phyloP scores from a whole-genome alignment of 805 yeast genomes.

The Lipomyces yamadae region DNA sequence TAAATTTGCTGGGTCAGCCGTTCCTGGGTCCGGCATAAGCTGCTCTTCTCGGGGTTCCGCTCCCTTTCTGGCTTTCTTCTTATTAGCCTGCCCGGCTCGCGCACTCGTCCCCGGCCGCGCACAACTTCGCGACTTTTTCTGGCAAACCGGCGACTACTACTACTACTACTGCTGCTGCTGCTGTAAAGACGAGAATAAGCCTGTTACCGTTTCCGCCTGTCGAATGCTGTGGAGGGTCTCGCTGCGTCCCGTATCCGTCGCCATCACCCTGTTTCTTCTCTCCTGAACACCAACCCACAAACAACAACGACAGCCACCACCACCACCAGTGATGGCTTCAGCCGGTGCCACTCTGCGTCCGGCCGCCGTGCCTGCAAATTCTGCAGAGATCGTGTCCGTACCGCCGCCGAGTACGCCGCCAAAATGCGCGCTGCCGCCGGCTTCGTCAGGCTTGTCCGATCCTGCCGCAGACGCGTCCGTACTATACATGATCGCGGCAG shows the following conservation, averaged over 20 bases:
- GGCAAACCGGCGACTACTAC: neutral
- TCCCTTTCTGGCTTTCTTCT: neutral
- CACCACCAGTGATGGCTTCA: neutral
- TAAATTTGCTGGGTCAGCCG: too few species aligned
- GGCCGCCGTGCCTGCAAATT: neutral
- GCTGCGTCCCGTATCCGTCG: neutral
- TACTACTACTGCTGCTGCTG: neutral
- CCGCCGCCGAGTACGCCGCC: constrained; percentile 9
- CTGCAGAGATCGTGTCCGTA: neutral
- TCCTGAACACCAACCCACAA: too few species aligned
- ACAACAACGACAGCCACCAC: neutral
- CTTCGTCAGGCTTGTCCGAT: too few species aligned
- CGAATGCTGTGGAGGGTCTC: neutral
- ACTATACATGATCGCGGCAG: constrained; percentile 6
- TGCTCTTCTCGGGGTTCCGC: too few species aligned
- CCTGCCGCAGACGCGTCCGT: constrained; percentile 1
- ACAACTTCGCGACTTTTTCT: neutral
- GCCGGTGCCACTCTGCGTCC: neutral
- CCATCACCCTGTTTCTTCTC: too few species aligned
- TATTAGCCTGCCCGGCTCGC: neutral
- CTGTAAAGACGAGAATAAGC: too few species aligned
- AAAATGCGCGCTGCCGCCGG: constrained; percentile 1
- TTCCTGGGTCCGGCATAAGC: too few species aligned
- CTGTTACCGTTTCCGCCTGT: neutral
- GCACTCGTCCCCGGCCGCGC: neutral